Base-by-base conservation (phyloP, 2,329 filamentous ascomycete species). In the Penicillium sp. region DNA sequence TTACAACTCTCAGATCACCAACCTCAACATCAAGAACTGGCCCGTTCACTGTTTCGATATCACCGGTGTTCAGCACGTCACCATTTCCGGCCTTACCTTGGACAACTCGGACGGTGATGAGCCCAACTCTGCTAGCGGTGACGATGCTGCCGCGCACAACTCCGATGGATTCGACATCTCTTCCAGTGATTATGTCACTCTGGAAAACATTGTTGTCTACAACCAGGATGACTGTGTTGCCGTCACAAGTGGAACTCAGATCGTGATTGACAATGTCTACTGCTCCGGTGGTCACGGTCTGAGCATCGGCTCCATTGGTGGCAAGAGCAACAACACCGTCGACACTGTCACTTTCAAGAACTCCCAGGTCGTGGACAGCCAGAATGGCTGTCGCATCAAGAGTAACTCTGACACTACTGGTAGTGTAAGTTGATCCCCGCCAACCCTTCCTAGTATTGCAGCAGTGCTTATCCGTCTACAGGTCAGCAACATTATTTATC, bases 151-250 rank as follows among this genome's bases (percentile, higher is more conserved):
- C 36, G 72, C 67, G n/a, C 65, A 80, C 61, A 86, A 86, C 75
- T 85, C 82, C 0, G 83, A 85, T 62, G 83, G 77, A 1, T 86
- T 85, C 60, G 47, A 55, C 59, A 49, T 49, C 14, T 40, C 34
- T n/a, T 18, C 79, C 73, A 78, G 73, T 10, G 71, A 69, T n/a
- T 72, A 71, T 38, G 69, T 83, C 27, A 76, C 69, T 44, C 81
- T 83, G 62, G 70, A 72, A 42, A 75, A 75, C 47, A 78, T 78
- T 27, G 74, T 68, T 49, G 70, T 83, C 51, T 72, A 78, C 60
- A 83, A 83, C 70, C 81, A 83, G 64, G 81, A 83, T 55, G 81
- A 83, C 59, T 83, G 81, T 61, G 69, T 83, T 11, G 82, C 83
- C 24, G 66, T 83, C 56, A 86, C 84, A 72, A 83, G 80, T 2